A percentile compares a stretch with the other conserved stretches of the same genome.
Conservation (phyloP, 148 eudicot species). For the Talinum fruticosum region DNA sequence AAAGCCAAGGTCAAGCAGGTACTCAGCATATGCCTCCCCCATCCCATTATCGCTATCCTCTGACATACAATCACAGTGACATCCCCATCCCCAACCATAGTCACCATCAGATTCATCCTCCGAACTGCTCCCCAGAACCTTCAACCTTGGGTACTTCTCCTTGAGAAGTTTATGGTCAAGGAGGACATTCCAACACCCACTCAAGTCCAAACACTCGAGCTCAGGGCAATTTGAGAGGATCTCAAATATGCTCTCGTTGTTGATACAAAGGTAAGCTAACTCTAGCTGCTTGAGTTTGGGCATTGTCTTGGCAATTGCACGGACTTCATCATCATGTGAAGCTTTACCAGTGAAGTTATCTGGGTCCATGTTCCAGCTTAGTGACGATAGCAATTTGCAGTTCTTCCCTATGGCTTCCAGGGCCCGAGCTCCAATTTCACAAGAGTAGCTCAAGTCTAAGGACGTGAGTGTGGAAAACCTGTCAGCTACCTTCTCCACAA, state of each 20-base stretch:
- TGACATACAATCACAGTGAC: conserved; percentile 36
- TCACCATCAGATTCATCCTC: conserved; percentile 40
- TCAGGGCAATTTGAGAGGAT: conserved; percentile 47
- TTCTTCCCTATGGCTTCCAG: conserved; percentile 60
- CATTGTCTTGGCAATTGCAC: conserved; percentile 60
- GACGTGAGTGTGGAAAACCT: conserved; percentile 39
- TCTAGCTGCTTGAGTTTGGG: conserved; percentile 65
- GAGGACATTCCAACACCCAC: conserved; percentile 69
- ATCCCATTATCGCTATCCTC: conserved; percentile 47
- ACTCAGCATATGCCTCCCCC: conserved; percentile 35
- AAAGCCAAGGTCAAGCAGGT: not conserved
- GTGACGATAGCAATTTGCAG: conserved; percentile 46
- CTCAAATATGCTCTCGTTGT: conserved; percentile 40
- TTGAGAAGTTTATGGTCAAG: conserved; percentile 44
- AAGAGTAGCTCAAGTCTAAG: conserved; percentile 62
- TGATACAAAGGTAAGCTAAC: conserved; percentile 44
- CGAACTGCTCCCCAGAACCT: conserved; percentile 52
- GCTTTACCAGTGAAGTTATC: conserved; percentile 23
- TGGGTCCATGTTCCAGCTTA: conserved; percentile 72
- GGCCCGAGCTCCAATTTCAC: conserved; percentile 41
- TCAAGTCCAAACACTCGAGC: conserved; percentile 58
- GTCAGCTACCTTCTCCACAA: conserved; percentile 53
- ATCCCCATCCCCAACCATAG: conserved; percentile 33
- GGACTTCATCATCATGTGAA: conserved; percentile 60
- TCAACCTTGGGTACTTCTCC: conserved; percentile 47